Evolutionary conservation across 2,329 filamentous ascomycete species (phyloP), one percentile per base, ranked within the genome.

Genomic region (Ciborinia camelliae): DNA sequence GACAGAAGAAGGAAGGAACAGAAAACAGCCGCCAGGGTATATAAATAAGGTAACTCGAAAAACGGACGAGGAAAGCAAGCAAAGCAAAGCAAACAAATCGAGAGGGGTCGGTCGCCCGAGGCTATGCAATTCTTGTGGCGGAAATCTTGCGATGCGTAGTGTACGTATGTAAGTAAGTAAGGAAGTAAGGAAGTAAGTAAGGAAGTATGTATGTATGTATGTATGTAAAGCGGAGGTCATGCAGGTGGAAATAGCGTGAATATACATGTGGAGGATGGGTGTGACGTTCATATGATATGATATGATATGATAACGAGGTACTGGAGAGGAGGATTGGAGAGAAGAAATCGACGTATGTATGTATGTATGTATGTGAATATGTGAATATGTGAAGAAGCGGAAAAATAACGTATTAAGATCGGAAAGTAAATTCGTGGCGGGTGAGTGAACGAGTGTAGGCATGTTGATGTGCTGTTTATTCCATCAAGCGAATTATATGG

Each of bases 171-270:
- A n/a, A n/a, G n/a, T n/a, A n/a, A n/a, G n/a, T n/a, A n/a, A n/a
- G n/a, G n/a, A n/a, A n/a, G n/a, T n/a, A n/a, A n/a, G n/a, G n/a
- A n/a, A n/a, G n/a, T n/a, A n/a, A n/a, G n/a, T n/a, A n/a, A n/a
- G n/a, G n/a, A n/a, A n/a, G n/a, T n/a, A n/a, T n/a, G n/a, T n/a
- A n/a, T n/a, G n/a, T n/a, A n/a, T n/a, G n/a, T n/a, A n/a, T n/a
- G 23, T 51, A 23, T 59, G 37, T 20, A 68, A 72, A 41, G 37
- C 70, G 43, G 79, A 79, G 67, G 68, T 71, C 53, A 63, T 71
- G 12, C 76, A n/a, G n/a, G n/a, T n/a, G n/a, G 72, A 73, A 71
- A 71, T 43, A 63, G 74, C 20, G 74, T 59, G 32, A 43, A 59
- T 64, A 64, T 64, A 64, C 62, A 76, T 48, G 67, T 72, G n/a